Evolutionary conservation across 2,329 filamentous ascomycete genomes (phyloP), one percentile per base, ranked within the genome.

Genomic region (Pezicula radicicola): DNA sequence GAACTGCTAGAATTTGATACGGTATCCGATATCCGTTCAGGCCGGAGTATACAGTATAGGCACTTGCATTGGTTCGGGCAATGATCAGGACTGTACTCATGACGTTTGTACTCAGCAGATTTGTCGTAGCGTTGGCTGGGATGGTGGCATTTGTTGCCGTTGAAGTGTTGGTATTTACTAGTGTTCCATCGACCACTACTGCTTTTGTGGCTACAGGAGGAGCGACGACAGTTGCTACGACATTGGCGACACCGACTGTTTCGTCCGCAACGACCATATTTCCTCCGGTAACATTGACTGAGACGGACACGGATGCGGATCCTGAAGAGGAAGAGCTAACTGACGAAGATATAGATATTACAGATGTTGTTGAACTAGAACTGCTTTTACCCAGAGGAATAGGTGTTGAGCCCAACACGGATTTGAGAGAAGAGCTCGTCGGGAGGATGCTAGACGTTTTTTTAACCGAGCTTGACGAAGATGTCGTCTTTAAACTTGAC

Each of bases 11-110:
- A 4, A 74, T 71, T 58, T 82, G 70, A 60, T 74, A 84, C 2
- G 81, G 80, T 55, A 85, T 84, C 39, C 81, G 81, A 59, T 84
- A 84, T 53, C 73, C 80, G 58, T 80, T 76, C 5, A 85, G 71
- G 19, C 81, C 81, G 13, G 74, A 75, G 35, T 74, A 75, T 18
- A 76, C 76, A 39, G 75, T 74, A 16, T 66, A 67, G n/a, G 76
- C 77, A 4, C 77, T 72, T 27, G 70, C 66, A 35, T 72, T 57
- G 61, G 83, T 78, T 55, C 73, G 72, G 41, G 79, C 80, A 58
- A 85, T 72, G 43, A 85, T 70, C 37, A 85, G 69, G 49, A 84
- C 75, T 28, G 77, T 82, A 66, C 53, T 75, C n/a, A 48, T 45
- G 13, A 59, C 55, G n/a, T 51, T 57, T n/a, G 49, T 52, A 4